A percentile compares a stretch with the other conserved stretches of the same genome.
Conservation (phyloP, 768 basidiomycete genomes). For the Mycena galericulata region DNA sequence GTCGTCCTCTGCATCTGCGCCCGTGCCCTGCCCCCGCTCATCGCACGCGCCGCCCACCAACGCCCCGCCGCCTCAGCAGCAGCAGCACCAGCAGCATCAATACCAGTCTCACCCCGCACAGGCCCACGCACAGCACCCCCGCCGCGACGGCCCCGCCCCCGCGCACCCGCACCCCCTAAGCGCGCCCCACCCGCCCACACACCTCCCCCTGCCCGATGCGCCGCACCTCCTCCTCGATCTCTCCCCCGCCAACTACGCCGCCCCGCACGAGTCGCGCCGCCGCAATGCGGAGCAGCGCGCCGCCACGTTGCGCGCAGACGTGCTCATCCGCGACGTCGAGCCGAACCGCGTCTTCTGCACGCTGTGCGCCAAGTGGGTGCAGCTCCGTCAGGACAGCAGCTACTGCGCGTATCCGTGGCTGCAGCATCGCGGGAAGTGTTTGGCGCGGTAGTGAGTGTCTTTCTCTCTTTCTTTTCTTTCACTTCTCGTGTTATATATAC, state of each 20-base stretch:
- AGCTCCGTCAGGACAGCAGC: constrained; percentile 80
- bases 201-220: constrained; percentile 47
- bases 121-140: constrained; percentile 45
- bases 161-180: constrained; percentile 2
- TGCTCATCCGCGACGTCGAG: constrained; percentile 75
- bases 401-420: constrained; percentile 89
- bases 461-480: constrained; percentile 5
- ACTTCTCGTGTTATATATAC: too few species aligned
- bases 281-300: constrained; percentile 86
- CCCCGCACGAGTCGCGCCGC: constrained; percentile 73
- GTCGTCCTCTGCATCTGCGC: not conserved
- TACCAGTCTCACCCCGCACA: constrained; percentile 35
- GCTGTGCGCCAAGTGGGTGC: constrained; percentile 86
- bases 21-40: not conserved
- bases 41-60: not conserved
- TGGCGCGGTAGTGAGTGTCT: constrained; percentile 72
- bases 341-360: constrained; percentile 81
- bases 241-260: constrained; percentile 66
- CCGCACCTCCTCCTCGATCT: constrained; percentile 64
- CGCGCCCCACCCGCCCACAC: constrained; percentile 19
- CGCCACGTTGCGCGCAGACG: constrained; percentile 74
- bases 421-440: constrained; percentile 82
- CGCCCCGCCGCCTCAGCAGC: constrained; percentile 22
- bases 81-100: not conserved
- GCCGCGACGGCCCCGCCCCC: constrained; percentile 38